Evolutionary conservation across 768 basidiomycete genomes (phyloP), one percentile per base, ranked within the genome.

Genomic region (Rossbeevera mucosa): DNA sequence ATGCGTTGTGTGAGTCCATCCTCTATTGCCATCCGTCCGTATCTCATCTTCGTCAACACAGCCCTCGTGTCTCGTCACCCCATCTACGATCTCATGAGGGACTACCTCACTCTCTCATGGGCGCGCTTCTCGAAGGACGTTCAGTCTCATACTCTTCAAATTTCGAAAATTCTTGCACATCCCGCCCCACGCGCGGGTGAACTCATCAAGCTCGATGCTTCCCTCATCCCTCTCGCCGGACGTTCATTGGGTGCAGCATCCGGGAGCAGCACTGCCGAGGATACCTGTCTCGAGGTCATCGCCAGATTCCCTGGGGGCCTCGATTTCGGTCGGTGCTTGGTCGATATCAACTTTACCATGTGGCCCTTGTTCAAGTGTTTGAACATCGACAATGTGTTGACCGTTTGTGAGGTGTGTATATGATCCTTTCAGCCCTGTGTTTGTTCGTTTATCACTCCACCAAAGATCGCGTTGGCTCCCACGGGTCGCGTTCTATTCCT

Each of bases 311-410:
- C 91, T 24, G 93, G 93, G n/a, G 90, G 91, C 18, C 79, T 95
- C 42, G 93, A 95, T 69, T 94, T 95, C 62, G 91, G 93, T 24
- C 80, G 85, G 40, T 93, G 93, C 1, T 75, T 95, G 44, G 89
- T 94, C 29, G 91, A 94, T 59, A 90, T 93, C 64, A 94, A 95
- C 70, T 94, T 94, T 64, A 93, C 92, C 33, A 90, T 96, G 82
- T 98, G 93, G 92, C 94, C 94, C 2, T 65, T 98, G 46, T 96
- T 97, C 78, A 88, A 93, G 66, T 88, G 87, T 53, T 70, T 97
- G 54, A 93, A 92, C 61, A 82, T 95, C 50, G 94, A 96, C 66
- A 94, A 95, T 60, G 88, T 98, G 55, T 72, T 98, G 54, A 93
- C 91, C 7, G 86, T 91, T 51, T 92, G 91, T 64, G 94, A 98